Evolutionary conservation across 768 basidiomycete species (phyloP), one percentile per base, ranked within the genome.

Genomic region (Mycena galopus): DNA sequence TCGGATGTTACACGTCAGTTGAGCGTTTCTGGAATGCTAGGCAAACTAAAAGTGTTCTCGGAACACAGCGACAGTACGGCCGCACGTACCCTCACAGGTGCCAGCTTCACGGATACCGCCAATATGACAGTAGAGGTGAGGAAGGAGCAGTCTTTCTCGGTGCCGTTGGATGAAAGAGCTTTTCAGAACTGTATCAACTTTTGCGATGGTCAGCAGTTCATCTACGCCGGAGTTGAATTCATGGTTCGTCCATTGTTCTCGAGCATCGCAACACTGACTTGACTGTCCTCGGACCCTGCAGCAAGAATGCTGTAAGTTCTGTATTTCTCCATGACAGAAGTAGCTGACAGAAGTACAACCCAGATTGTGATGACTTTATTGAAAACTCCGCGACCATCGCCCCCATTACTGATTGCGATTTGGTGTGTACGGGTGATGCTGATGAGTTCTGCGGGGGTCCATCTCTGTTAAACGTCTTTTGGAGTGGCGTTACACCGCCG

Each of bases 181-280:
- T 55, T 29, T 6, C 35, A 75, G 73, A 75, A 72, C 35, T 89
- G 88, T 75, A 85, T 88, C 71, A 76, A 72, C 23, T 89, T 86
- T 76, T 89, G 88, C 77, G 81, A 84, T 37, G 61, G 81, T n/a
- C 79, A 84, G 65, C 74, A 79, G 11, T 93, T 84, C 77, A 80
- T 91, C 69, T 93, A 88, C 74, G 92, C 93, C 21, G 94, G 94
- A 17, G 86, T 90, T 21, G 93, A 94, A 80, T 94, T 86, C 30
- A 78, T 77, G 65, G 81, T 81, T 65, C 60, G 79, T 76, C 62
- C 32, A 50, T 39, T 67, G 66, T 35, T 37, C 50, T 25, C 14
- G 37, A 57, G 10, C 56, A 60, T n/a, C 56, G 42, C 74, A 37
- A 61, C 33, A 63, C 29, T 59, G 47, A 77, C 81, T 50, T 23